Conservation (phyloP, 441 rosid genomes). For the Populus hybrid region DNA sequence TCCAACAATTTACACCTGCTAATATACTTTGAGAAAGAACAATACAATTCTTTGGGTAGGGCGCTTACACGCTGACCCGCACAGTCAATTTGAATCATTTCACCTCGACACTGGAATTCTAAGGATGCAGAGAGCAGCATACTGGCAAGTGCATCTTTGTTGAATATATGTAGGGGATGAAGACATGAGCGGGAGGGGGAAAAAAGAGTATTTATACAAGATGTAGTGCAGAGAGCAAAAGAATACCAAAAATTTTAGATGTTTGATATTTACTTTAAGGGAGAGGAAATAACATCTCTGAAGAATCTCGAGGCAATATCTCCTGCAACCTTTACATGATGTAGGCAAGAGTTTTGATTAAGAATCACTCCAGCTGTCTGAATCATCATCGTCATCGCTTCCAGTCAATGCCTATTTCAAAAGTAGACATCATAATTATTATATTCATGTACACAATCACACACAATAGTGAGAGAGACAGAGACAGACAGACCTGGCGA, state of each 20-base stretch:
- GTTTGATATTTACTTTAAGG: conserved; percentile 20
- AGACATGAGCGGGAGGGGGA: neutral
- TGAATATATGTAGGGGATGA: neutral
- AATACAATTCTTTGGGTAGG: conserved; percentile 11
- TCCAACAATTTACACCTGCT: conserved; percentile 28
- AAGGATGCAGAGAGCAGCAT: conserved; percentile 9
- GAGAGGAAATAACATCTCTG: neutral
- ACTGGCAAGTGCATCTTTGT: conserved; percentile 5
- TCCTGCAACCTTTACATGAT: neutral
- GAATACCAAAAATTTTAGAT: conserved; percentile 7
- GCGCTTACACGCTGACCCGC: conserved; percentile 34
- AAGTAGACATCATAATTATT: conserved; percentile 12
- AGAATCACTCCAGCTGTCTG: conserved; percentile 90
- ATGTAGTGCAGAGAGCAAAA: conserved; percentile 11
- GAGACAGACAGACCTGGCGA: conserved; percentile 61
- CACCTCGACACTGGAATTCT: neutral
- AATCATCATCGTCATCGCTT: conserved; percentile 89
- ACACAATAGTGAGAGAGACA: no score
- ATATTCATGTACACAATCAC: neutral
- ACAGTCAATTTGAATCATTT: conserved; percentile 9
- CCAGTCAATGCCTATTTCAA: conserved; percentile 76
- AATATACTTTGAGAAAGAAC: conserved; percentile 8
- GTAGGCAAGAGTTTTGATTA: conserved; percentile 21
- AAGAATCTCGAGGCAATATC: conserved; percentile 2
- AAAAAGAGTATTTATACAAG: conserved; percentile 11